phyloP scores from a whole-genome alignment of 2,329 filamentous ascomycete species.

The Fusarium chlamydosporum region DNA sequence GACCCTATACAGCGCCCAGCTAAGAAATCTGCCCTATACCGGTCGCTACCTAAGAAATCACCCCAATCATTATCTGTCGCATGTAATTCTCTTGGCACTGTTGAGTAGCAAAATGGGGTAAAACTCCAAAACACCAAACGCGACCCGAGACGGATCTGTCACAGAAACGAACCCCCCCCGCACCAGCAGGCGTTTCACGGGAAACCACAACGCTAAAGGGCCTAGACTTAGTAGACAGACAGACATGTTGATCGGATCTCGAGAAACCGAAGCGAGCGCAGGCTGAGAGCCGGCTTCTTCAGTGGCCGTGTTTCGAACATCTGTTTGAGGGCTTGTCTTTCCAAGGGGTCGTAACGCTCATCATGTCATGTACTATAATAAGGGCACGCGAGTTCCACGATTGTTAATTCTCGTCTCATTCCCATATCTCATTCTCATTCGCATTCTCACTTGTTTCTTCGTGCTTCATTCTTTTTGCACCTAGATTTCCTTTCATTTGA shows the following conservation, averaged over 20 bases:
- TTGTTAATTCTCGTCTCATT: slow-evolving; percentile 32
- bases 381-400: slow-evolving; percentile 24
- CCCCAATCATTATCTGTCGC: slow-evolving; percentile 17
- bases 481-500: slow-evolving; percentile 53
- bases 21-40: slow-evolving; percentile 36
- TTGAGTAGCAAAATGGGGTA: slow-evolving; percentile 27
- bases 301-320: slow-evolving; percentile 46
- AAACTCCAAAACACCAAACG: slow-evolving; percentile 49
- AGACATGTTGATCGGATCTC: slow-evolving; percentile 34
- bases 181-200: slow-evolving; percentile 37
- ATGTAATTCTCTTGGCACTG: slow-evolving; percentile 30
- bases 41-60: slow-evolving; percentile 22
- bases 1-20: slow-evolving; percentile 24
- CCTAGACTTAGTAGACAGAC: background rate
- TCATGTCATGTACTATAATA: slow-evolving; percentile 38
- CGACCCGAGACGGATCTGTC: slow-evolving; percentile 56
- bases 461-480: slow-evolving; percentile 45
- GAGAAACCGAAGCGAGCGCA: slow-evolving; percentile 39
- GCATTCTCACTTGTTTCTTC: slow-evolving; percentile 25
- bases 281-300: slow-evolving; percentile 36
- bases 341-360: slow-evolving; percentile 22
- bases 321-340: slow-evolving; percentile 25
- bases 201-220: slow-evolving; percentile 22
- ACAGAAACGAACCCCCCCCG: slow-evolving; percentile 49
- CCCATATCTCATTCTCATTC: slow-evolving; percentile 30